These are phyloP conservation scores for Lentinus tigrinus DNA, from an alignment of 768 basidiomycete genomes.

Conservation along the genomic window DNA sequence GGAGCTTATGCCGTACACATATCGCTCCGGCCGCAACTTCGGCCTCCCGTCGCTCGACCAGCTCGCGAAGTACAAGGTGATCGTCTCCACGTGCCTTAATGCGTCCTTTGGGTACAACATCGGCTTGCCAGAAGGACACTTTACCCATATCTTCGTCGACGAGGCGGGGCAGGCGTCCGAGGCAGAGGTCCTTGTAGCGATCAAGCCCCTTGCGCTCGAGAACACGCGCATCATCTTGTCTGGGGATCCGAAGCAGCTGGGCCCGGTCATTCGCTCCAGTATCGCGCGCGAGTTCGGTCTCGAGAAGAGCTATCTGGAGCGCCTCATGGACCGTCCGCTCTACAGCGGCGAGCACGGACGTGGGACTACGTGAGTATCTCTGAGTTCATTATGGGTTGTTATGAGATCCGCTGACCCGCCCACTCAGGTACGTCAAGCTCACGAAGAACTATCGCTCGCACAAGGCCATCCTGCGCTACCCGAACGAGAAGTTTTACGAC, in stretches of 20 bases:
- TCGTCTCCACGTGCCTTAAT: constrained; percentile 68
- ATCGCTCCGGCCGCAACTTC: constrained; percentile 36
- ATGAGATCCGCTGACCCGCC: not conserved
- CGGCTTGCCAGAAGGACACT: constrained; percentile 61
- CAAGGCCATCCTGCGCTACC: constrained; percentile 50
- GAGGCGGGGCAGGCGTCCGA: constrained; percentile 76
- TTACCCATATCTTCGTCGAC: constrained; percentile 67
- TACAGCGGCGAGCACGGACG: constrained; percentile 26
- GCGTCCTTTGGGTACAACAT: constrained; percentile 54
- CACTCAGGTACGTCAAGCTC: constrained; percentile 28
- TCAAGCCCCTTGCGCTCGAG: constrained; percentile 57
- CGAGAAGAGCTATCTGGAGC: constrained; percentile 59
- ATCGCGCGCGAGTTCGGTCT: constrained; percentile 58
- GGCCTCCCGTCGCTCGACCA: constrained; percentile 40
- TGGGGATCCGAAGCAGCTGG: constrained; percentile 72
- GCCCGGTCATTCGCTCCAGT: constrained; percentile 61
- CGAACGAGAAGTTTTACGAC: constrained; percentile 47
- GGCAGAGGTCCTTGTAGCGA: constrained; percentile 60
- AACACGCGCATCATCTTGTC: constrained; percentile 60
- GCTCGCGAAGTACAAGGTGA: constrained; percentile 45
- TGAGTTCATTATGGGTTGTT: not conserved
- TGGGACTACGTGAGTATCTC: constrained; percentile 33
- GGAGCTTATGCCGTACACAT: constrained; percentile 37
- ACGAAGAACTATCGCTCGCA: constrained; percentile 62
- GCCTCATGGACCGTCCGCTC: constrained; percentile 35